phyloP scores from a whole-genome alignment of 306 rosid genomes.

The Pachyrhizus erosus region DNA sequence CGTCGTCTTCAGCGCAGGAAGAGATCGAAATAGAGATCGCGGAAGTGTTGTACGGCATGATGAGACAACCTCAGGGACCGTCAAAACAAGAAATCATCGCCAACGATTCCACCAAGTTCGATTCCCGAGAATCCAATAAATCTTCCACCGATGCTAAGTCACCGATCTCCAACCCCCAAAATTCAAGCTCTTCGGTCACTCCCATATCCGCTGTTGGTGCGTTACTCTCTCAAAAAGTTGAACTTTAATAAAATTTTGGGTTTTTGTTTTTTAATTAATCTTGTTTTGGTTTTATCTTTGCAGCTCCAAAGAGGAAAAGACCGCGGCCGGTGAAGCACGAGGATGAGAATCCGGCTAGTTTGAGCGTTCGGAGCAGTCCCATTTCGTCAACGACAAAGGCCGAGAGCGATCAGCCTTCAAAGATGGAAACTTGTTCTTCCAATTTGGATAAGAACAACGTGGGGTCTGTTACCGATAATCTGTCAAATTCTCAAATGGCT shows the following conservation, averaged over 20 bases:
- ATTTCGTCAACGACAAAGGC: slow-evolving; percentile 54
- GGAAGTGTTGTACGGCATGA: slow-evolving; percentile 90
- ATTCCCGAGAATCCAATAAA: slow-evolving; percentile 51
- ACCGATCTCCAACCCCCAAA: slow-evolving; percentile 82
- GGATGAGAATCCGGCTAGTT: slow-evolving; percentile 58
- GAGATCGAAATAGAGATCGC: slow-evolving; percentile 99
- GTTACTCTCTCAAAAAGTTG: slow-evolving; percentile 30
- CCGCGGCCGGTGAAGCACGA: slow-evolving; percentile 82
- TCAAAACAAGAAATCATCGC: slow-evolving; percentile 65
- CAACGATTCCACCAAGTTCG: slow-evolving; percentile 63
- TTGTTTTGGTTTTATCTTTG: not conserved
- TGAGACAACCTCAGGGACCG: slow-evolving; percentile 90
- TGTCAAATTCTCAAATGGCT: slow-evolving; percentile 45
- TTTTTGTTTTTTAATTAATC: not conserved
- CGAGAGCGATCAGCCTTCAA: slow-evolving; percentile 60
- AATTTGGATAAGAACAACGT: slow-evolving; percentile 57
- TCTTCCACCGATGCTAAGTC: slow-evolving; percentile 70
- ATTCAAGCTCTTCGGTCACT: slow-evolving; percentile 61
- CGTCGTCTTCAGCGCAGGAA: slow-evolving; percentile 71
- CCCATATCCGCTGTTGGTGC: slow-evolving; percentile 73
- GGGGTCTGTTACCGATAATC: slow-evolving; percentile 67
- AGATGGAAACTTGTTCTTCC: slow-evolving; percentile 52
- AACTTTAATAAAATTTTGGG: not conserved
- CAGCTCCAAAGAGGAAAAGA: slow-evolving; percentile 93
- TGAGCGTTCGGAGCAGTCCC: slow-evolving; percentile 59